Evolutionary conservation across 768 basidiomycete species (phyloP).

Genomic region (Tremella fuciformis): DNA sequence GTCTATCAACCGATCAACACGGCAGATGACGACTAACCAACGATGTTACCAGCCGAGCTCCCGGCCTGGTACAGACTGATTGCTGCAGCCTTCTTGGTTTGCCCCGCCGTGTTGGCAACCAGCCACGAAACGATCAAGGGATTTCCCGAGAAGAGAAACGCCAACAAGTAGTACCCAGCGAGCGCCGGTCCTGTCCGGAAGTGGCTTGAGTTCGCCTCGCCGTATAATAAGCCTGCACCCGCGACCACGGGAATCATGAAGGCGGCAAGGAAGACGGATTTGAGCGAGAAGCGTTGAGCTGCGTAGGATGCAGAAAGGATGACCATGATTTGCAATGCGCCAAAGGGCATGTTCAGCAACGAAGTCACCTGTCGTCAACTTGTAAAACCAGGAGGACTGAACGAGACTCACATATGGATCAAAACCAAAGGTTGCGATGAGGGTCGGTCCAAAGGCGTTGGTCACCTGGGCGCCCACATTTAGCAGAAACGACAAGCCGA

Average conservation of each 20-base stretch:
- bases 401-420: constrained; percentile 2
- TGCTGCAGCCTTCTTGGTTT: constrained; percentile 38
- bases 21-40: constrained; percentile 10
- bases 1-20: no score
- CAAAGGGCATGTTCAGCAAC: constrained; percentile 59
- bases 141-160: constrained; percentile 50
- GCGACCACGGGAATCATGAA: constrained; percentile 37
- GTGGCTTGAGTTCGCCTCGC: constrained; percentile 12
- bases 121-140: constrained; percentile 50
- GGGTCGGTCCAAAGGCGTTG: constrained; percentile 37
- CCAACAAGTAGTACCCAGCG: constrained; percentile 48
- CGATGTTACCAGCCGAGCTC: constrained; percentile 23
- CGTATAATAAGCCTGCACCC: constrained; percentile 43
- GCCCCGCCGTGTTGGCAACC: constrained; percentile 48
- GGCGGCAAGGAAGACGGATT: constrained; percentile 31
- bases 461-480: constrained; percentile 45
- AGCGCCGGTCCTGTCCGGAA: constrained; percentile 36
- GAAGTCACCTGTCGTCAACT: constrained; percentile 51
- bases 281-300: constrained; percentile 30
- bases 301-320: constrained; percentile 42
- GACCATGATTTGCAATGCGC: constrained; percentile 52
- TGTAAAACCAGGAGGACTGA: neutral
- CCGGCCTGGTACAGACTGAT: constrained; percentile 38
- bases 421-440: constrained; percentile 34
- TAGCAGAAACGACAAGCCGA: constrained; percentile 29